Base-by-base conservation (phyloP, 1,139 yeast genomes). In the Hansenula lynferdii region DNA sequence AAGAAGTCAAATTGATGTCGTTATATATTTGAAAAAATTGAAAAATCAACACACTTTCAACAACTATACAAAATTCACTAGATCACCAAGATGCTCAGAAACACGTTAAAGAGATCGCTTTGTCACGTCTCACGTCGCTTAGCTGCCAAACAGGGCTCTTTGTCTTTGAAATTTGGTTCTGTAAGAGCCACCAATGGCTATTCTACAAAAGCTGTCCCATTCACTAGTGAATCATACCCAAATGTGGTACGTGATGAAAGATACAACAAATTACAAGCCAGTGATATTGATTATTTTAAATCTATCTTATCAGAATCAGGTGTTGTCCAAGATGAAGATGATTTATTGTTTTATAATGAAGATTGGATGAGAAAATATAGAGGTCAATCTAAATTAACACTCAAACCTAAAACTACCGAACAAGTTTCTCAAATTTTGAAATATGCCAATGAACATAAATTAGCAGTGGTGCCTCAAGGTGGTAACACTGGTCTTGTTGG, bases 401-500 rank as follows among this genome's bases (percentile, higher is more conserved):
- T 92, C 49, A 87, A 85, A 57, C 98, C 98, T 28, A 84, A 83
- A 54, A 75, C 85, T 15, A 78, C 89, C 3, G 78, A 83, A 44
- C 94, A 92, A 60, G 82, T 92, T 17, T 72, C 92, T 4, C 57
- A 76, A 51, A 86, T 92, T 46, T 58, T 92, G 54, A 79, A 80
- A 58, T 84, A 87, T 62, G 87, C 97, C 69, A 85, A 85, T 56
- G 85, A 81, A 24, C 66, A 80, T 36, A 75, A 72, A 45, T 65
- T 90, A 28, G 96, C 97, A 0, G 81, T 90, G 34, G 96, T 87
- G 7, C 97, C 98, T 11, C 97, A 92, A 63, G 96, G 97, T 56
- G 98, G 98, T 45, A 90, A 90, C 62, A 90, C 97, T 4, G 97
- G 97, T 16, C 74, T 90, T 38, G 98, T 92, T 28, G 98, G 97